These are phyloP conservation scores for Globisporangium abappressorium DNA, from an alignment of 352 stramenopile genomes.

Conservation along the genomic window DNA sequence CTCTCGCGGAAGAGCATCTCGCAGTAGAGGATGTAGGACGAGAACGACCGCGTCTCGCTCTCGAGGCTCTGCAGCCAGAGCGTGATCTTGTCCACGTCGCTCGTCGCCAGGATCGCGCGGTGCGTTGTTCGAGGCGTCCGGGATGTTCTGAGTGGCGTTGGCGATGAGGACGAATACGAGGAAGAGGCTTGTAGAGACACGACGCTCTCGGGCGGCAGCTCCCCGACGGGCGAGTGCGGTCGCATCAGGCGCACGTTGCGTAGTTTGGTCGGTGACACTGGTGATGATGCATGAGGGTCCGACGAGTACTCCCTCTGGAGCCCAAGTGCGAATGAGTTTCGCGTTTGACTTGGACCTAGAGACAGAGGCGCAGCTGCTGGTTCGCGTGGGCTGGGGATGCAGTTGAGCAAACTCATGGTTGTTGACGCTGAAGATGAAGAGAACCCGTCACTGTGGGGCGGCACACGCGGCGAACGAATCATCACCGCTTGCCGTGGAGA, in stretches of 20 bases:
- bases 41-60: slow-evolving; percentile 36
- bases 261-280: not conserved
- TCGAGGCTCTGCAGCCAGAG: slow-evolving; percentile 57
- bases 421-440: not conserved
- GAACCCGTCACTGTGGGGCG: not conserved
- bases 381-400: not conserved
- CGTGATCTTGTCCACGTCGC: slow-evolving; percentile 62
- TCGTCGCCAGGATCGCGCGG: slow-evolving; percentile 32
- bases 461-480: slow-evolving; percentile 9
- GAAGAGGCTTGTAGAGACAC: not conserved
- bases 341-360: not conserved
- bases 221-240: slow-evolving; percentile 33
- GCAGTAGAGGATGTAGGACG: slow-evolving; percentile 72
- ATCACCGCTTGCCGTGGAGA: not conserved
- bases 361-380: not conserved
- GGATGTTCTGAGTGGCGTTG: not conserved
- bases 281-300: not conserved
- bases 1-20: slow-evolving; percentile 74
- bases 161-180: not conserved
- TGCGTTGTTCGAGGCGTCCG: slow-evolving; percentile 18
- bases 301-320: not conserved
- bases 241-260: slow-evolving; percentile 3
- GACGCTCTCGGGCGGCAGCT: slow-evolving; percentile 23
- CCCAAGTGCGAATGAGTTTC: not conserved
- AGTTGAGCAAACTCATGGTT: not conserved